Conservation (phyloP, 352 stramenopile species). For the Globisporangium solare region DNA sequence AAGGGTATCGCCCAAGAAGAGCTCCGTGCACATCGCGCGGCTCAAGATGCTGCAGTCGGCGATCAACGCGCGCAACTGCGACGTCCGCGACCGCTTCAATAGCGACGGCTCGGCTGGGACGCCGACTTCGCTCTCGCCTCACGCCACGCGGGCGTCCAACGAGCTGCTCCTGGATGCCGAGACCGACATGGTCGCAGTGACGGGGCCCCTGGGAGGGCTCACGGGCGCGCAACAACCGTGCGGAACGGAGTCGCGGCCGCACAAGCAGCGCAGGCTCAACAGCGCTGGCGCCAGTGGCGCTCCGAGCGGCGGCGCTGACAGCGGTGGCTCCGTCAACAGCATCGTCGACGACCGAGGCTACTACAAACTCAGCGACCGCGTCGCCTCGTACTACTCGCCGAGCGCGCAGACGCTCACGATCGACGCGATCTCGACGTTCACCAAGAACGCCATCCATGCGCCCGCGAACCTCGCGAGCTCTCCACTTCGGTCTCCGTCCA, state of each 20-base stretch:
- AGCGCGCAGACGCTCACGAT: conserved; percentile 59
- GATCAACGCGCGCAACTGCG: conserved; percentile 77
- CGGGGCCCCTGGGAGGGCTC: conserved; percentile 70
- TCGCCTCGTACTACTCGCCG: conserved; percentile 71
- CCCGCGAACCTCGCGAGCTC: conserved; percentile 38
- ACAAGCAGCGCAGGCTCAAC: conserved; percentile 33
- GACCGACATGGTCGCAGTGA: conserved; percentile 54
- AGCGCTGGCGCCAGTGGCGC: conserved; percentile 13
- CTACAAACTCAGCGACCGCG: conserved; percentile 79
- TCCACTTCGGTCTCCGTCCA: conserved; percentile 32
- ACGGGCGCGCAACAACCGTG: conserved; percentile 24
- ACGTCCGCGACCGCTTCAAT: conserved; percentile 38
- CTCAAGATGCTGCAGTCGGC: conserved; percentile 83
- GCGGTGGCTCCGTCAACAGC: conserved; percentile 6
- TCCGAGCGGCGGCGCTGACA: not conserved
- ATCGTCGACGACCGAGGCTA: conserved; percentile 62
- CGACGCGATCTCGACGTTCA: conserved; percentile 66
- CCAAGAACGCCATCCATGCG: conserved; percentile 39
- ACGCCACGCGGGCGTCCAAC: conserved; percentile 10
- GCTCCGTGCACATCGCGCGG: conserved; percentile 63
- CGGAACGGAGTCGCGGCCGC: conserved; percentile 13
- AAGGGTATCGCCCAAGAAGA: conserved; percentile 50
- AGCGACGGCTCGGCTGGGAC: not conserved
- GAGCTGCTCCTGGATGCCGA: conserved; percentile 19
- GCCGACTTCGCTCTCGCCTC: not conserved